Evolutionary conservation across 2,329 filamentous ascomycete species (phyloP).

Genomic region (Cladorrhinum sp.): DNA sequence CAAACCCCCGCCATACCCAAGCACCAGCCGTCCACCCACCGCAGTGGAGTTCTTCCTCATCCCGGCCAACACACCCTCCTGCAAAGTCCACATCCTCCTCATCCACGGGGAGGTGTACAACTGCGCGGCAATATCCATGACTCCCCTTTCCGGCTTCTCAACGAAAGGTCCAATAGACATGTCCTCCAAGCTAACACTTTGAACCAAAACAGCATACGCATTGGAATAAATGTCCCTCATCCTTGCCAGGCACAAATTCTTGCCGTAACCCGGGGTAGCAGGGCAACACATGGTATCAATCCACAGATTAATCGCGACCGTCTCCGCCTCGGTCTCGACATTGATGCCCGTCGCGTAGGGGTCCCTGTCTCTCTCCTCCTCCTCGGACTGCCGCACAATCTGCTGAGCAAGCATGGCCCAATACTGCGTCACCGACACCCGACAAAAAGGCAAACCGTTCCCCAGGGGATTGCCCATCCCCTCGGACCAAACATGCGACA

Average conservation of each 20-base stretch:
- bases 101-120: conserved; percentile 1
- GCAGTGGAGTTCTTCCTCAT: not conserved
- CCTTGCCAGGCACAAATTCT: not conserved
- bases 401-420: not conserved
- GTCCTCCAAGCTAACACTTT: not conserved
- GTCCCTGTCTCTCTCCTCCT: not conserved
- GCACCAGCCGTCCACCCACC: not conserved
- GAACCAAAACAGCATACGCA: not conserved
- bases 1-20: not conserved
- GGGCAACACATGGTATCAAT: conserved; percentile 6
- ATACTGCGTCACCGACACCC: not conserved
- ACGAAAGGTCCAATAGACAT: not conserved
- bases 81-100: conserved; percentile 6
- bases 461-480: not conserved
- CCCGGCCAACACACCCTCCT: conserved; percentile 2
- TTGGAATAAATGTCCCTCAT: conserved; percentile 5
- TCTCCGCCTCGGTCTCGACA: not conserved
- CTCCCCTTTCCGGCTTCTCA: not conserved
- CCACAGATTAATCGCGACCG: not conserved
- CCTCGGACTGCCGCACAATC: not conserved
- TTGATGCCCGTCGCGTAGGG: not conserved
- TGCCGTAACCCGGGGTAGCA: not conserved
- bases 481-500: conserved; percentile 1
- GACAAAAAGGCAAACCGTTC: not conserved
- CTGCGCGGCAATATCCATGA: not conserved